Evolutionary conservation across 352 stramenopile genomes (phyloP), one percentile per base, ranked within the genome.

Genomic region (Globisporangium radiosum): DNA sequence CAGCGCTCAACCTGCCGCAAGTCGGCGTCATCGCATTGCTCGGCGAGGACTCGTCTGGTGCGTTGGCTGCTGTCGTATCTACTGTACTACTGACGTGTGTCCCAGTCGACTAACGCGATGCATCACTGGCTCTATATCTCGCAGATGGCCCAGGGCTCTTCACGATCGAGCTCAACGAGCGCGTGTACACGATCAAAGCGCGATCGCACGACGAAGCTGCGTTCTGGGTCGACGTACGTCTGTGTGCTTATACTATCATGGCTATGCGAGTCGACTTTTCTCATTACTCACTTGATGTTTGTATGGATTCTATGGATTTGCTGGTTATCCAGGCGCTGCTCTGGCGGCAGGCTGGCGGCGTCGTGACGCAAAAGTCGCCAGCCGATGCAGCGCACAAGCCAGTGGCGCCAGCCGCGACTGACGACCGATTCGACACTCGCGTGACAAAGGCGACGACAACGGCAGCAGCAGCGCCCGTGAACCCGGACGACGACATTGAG

Each of bases 1-100:
- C 92, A 19, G 92, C 92, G 40, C 68, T 98, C 42, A 97, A 97
- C 69, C 63, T 98, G 63, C 91, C 91, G 38, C 92, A 98, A 63
- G 92, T 98, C n/a, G 88, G 90, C 47, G 73, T 74, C 17, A 94
- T 94, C 56, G 75, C 72, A 55, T 63, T 92, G 43, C 71, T 94
- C 3, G 66, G 73, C 47, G 85, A 92, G 66, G 77, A 92, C 61
- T 74, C 86, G 39, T 70, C 69, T 19, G 80, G 82, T 90, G 61
- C 9, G 69, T 33, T 17, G 25, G 25, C 47, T 53, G 43, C 33
- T 13, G 7, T 42, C 15, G 42, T 49, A 48, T 7, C 14, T 8
- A 50, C 15, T 36, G n/a, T 33, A 33, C 25, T 33, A 33, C 3
- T 33, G 1, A 3, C 25, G 25, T 33, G 25, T 33, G 25, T 33